Percentiles rank a stretch among this genome's conserved stretches.
phyloP scores from a whole-genome alignment of 768 basidiomycete genomes.

The Astraeus odoratus region DNA sequence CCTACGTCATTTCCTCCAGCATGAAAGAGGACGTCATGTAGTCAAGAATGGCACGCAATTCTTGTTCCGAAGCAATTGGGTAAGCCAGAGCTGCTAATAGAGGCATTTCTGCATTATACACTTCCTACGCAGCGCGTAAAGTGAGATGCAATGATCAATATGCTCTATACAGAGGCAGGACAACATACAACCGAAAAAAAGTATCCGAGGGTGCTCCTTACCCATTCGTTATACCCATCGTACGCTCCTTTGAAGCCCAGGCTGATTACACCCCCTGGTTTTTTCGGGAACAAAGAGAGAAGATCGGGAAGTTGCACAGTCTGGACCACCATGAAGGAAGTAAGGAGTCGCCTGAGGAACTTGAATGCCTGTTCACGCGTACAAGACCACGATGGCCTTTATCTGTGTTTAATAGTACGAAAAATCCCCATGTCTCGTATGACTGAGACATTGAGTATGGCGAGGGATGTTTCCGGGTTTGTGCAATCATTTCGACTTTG shows the following conservation, averaged over 20 bases:
- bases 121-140: constrained; percentile 12
- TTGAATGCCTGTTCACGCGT: neutral
- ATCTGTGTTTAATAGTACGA: no score
- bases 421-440: no score
- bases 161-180: no score
- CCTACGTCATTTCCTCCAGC: constrained; percentile 24
- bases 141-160: neutral
- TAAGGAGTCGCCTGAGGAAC: neutral
- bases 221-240: constrained; percentile 17
- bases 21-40: constrained; percentile 27
- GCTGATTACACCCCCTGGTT: constrained; percentile 23
- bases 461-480: no score
- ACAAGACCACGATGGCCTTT: no score
- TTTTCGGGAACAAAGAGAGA: constrained; percentile 17
- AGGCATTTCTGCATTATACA: constrained; percentile 21
- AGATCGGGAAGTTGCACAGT: constrained; percentile 20
- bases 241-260: constrained; percentile 19
- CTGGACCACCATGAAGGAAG: constrained; percentile 12
- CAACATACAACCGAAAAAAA: constrained; percentile 16
- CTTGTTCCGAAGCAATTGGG: constrained; percentile 16
- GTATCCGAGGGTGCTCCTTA: constrained; percentile 16
- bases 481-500: constrained; percentile 3
- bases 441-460: no score
- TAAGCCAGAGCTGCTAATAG: constrained; percentile 19
- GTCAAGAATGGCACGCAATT: constrained; percentile 18